Conservation (phyloP, 2,329 filamentous ascomycete genomes). For the Aspergillus sp. region DNA sequence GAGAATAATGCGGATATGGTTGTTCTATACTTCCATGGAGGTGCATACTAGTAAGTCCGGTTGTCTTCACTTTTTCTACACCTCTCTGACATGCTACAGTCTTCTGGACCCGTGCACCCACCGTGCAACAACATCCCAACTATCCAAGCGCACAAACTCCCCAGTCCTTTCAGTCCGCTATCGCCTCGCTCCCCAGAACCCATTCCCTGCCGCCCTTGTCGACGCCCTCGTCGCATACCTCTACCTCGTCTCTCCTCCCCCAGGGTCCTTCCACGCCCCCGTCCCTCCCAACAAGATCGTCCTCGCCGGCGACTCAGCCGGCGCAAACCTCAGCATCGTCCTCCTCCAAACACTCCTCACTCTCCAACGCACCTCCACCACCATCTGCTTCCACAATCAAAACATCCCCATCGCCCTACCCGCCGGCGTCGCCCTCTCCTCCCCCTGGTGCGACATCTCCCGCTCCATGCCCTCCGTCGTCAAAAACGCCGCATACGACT, state of each 20-base stretch:
- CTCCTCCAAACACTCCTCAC: constrained; percentile 46
- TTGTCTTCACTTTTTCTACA: neutral
- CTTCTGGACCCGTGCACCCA: constrained; percentile 47
- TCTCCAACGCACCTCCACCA: constrained; percentile 34
- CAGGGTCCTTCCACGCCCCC: constrained; percentile 42
- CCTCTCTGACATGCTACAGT: constrained; percentile 19
- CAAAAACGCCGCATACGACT: constrained; percentile 42
- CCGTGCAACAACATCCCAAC: constrained; percentile 35
- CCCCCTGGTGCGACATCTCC: constrained; percentile 45
- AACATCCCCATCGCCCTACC: constrained; percentile 42
- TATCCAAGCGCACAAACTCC: constrained; percentile 42
- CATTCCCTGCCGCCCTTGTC: constrained; percentile 48
- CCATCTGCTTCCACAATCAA: constrained; percentile 41
- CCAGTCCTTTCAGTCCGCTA: constrained; percentile 47
- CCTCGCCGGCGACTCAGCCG: constrained; percentile 48
- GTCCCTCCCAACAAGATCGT: constrained; percentile 46
- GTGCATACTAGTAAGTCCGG: constrained; percentile 42
- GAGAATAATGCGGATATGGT: constrained; percentile 42
- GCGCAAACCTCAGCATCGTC: constrained; percentile 43
- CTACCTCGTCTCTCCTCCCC: constrained; percentile 46
- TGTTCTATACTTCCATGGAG: constrained; percentile 49
- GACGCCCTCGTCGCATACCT: constrained; percentile 50
- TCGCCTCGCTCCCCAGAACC: constrained; percentile 48
- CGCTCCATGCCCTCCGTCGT: constrained; percentile 43
- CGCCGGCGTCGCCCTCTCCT: constrained; percentile 39